Evolutionary conservation across 108 stramenopile genomes (phyloP), one percentile per base, ranked within the genome.

Genomic region (Nitzschia sp.): DNA sequence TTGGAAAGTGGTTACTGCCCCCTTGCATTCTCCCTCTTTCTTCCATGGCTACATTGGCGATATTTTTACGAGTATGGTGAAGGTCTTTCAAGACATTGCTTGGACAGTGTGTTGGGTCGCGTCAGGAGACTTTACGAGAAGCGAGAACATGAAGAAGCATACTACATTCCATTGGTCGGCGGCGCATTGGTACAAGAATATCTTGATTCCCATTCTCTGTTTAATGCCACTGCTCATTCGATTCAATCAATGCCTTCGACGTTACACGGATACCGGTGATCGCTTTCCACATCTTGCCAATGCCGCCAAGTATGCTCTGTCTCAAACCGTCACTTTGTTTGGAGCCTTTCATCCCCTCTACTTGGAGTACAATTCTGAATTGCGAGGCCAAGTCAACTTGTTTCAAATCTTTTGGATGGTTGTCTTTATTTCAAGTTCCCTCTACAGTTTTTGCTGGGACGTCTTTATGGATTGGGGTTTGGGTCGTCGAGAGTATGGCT

Each of bases 391-490:
- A 49, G 11, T 45, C n/a, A 59, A 75, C 48, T 29, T 82, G 26
- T 90, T 88, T 72, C 87, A 94, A 38, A 2, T 85, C 2, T 90
- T 94, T 36, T 97, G 94, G 93, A 81, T 88, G 70, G 65, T 70
- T 18, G 75, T 94, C 19, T 93, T 95, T 73, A 69, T 97, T 27
- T 55, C 85, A 15, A 87, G 88, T 8, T 90, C 91, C 1, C 66
- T 94, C 9, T 97, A 96, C 70, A 87, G 84, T 47, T 96, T 88
- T 57, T 60, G 64, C 21, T 97, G 95, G 95, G 97, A 97, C 66
- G 94, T 97, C n/a, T 87, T 75, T 64, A 94, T 96, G 91, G 97
- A 97, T 83, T 97, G 97, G 88, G 90, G 93, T 8, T 78, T 94
- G 6, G 90, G 91, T 29, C 54, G 80, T 46, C 79, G 27, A 29